Base-by-base conservation (phyloP, 345 rosid genomes). In the Rhizophora mangle region DNA sequence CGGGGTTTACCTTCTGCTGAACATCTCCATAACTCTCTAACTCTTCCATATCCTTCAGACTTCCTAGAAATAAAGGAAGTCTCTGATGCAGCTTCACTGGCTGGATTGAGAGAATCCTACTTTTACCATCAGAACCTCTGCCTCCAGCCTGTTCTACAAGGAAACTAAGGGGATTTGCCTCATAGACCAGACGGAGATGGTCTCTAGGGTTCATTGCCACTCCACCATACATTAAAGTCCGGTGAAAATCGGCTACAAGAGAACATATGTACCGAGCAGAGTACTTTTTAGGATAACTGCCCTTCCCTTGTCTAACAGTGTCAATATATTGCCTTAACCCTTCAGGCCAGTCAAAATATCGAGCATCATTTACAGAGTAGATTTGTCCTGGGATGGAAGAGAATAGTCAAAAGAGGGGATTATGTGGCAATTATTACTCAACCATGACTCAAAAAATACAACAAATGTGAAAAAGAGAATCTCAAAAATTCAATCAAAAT, bases 241-340 rank as follows among this genome's bases (percentile, higher is more conserved):
- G 81, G 67, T 93, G 97, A 63, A 91, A 88, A 81, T 93, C 98
- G 70, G 98, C 97, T 30, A 93, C 97, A 34, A 93, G 80, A 65
- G 96, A 93, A 76, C 97, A 93, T 76, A 93, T 86, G 67, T 93
- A 93, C 43, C 97, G 92, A 0, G 98, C 98, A 3, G 98, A 93
- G 69, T 93, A 91, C 63, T 93, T 93, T 80, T 91, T 93, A 0
- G 92, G 98, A 72, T 85, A 85, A 68, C 83, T 69, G 47, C 98
- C 98, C 85, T 90, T 93, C 58, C 97, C 97, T 83, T 88, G 94
- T 72, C 97, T 81, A 70, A 87, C 83, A 29, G 89, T 84, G 74
- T 93, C 96, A 54, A 93, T 93, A 68, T 89, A 93, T 68, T 30
- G 80, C 83, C 89, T 90, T 29, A 93, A 74, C 58, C 97, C 97